These are phyloP conservation scores for Tieghemostelium lacteum DNA, from an alignment of 78 protist genomes.

Conservation along the genomic window DNA sequence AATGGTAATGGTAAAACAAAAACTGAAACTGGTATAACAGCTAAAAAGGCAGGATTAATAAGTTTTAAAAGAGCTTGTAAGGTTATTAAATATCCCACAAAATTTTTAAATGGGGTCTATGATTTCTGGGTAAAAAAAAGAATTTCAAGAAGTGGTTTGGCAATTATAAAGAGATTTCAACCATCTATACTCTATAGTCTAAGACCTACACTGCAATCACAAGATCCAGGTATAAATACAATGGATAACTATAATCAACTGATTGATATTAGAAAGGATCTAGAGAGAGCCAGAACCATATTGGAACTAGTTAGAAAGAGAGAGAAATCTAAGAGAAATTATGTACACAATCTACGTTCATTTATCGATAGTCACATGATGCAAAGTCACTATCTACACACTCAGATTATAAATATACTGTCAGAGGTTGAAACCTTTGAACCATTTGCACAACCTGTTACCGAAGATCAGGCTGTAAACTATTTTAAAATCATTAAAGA, in stretches of 20 bases:
- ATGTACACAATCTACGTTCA: not conserved
- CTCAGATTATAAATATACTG: not conserved
- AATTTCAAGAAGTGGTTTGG: constrained; percentile 51
- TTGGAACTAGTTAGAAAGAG: constrained; percentile 36
- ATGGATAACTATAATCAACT: constrained; percentile 14
- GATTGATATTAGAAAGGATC: constrained; percentile 20
- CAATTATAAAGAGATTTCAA: constrained; percentile 74
- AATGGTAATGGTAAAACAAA: not conserved
- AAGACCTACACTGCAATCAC: constrained; percentile 25
- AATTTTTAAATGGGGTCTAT: constrained; percentile 46
- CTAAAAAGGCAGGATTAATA: constrained; percentile 54
- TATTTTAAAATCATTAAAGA: constrained; percentile 9
- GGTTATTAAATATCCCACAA: constrained; percentile 5
- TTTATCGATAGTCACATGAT: not conserved
- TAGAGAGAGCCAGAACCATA: constrained; percentile 51
- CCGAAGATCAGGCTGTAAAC: constrained; percentile 39
- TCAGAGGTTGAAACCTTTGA: constrained; percentile 9
- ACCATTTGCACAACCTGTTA: constrained; percentile 29
- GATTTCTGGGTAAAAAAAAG: constrained; percentile 71
- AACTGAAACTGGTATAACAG: constrained; percentile 65
- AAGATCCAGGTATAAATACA: constrained; percentile 45
- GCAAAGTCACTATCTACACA: not conserved
- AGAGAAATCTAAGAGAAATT: constrained; percentile 28
- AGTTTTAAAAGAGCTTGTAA: constrained; percentile 25
- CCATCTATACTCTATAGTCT: constrained; percentile 67